Base-by-base conservation (phyloP, 1,284 basidiomycete genomes). In the Cryptococcus floricola region DNA sequence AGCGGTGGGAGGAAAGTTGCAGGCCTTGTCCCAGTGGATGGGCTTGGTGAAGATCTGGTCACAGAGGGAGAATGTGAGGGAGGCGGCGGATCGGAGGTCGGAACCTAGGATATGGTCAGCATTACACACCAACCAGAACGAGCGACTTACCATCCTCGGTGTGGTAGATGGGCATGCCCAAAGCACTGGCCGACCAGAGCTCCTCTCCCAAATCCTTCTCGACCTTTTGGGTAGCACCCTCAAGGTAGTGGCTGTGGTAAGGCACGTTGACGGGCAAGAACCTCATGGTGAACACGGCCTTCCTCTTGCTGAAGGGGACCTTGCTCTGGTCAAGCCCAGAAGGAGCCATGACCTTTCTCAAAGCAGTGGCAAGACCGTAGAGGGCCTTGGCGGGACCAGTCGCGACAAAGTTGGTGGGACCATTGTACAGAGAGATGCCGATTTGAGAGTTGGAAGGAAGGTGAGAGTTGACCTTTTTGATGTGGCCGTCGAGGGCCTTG, bases 201-300 rank as follows among this genome's bases (percentile, higher is more conserved):
- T 93, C 90, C 70, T 89, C 83, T 1, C 83, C 85, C 50, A 95
- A 78, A 78, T 97, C 94, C 83, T 86, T 63, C 43, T 82, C 74
- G 42, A 87, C 76, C 56, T 95, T 78, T 73, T 42, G 41, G 5
- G 91, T 86, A 4, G 86, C 87, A 41, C 84, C 86, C n/a, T 74
- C 70, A 52, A 98, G 81, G 77, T 97, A 96, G 39, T 81, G 79
- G 73, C 90, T 94, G 81, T 98, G 95, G 79, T 93, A 98, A 1
- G 95, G 96, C 0, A 94, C 94, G 61, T 87, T 88, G 68, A 98
- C 89, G 31, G 91, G 89, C 66, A 98, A 80, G 82, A 98, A 98
- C 51, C 95, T 87, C 60, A 90, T 85, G 52, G 86, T 89, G 78
- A 98, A 98, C 14, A 91, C 88, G 10, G 90, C 87, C 78, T 96